These are phyloP conservation scores for Eutrema japonicum DNA, from an alignment of 345 rosid genomes.

Conservation along the genomic window DNA sequence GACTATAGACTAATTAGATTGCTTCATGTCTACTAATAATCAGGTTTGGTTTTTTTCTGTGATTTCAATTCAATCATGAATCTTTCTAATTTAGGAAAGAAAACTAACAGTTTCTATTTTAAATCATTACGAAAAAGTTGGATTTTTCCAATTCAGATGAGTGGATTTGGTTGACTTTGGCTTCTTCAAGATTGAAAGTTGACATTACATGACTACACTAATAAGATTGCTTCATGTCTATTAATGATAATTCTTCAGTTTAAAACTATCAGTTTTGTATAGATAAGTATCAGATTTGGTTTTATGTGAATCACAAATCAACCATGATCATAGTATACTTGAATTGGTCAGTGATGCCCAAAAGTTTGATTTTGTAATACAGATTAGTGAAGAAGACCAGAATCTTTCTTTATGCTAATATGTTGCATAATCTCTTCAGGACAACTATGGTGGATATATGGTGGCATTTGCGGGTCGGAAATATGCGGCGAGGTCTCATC, in stretches of 20 bases:
- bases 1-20: background rate
- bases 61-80: slow-evolving; percentile 2
- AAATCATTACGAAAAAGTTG: background rate
- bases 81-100: background rate
- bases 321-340: background rate
- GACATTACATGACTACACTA: background rate
- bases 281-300: background rate
- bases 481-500: slow-evolving; percentile 83
- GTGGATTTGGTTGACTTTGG: background rate
- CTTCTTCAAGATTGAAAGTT: background rate
- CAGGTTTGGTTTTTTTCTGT: background rate
- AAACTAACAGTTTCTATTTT: background rate
- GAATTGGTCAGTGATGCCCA: background rate
- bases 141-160: background rate
- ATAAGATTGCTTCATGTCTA: background rate
- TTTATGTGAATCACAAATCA: background rate
- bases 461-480: slow-evolving; percentile 93
- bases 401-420: background rate
- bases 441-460: slow-evolving; percentile 56
- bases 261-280: background rate
- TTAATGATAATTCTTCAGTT: background rate
- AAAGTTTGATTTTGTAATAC: background rate
- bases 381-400: background rate
- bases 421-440: slow-evolving; percentile 32
- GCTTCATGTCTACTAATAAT: background rate